Conservation (phyloP, 148 eudicot species). For the Camellia granthamiana region DNA sequence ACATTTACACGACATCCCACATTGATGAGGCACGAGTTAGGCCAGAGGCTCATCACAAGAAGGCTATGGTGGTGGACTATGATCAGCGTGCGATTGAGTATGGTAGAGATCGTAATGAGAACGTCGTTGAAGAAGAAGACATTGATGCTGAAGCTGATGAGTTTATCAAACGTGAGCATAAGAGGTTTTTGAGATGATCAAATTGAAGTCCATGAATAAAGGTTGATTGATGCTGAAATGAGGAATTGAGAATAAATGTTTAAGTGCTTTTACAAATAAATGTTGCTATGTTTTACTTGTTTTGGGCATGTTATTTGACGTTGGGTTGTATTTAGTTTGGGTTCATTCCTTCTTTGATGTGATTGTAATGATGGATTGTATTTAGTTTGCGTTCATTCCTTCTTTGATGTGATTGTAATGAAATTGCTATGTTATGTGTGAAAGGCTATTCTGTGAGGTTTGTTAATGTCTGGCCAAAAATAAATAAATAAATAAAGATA, state of each 20-base stretch:
- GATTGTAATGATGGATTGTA: background rate
- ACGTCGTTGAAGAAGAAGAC: background rate
- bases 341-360: background rate
- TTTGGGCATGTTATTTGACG: background rate
- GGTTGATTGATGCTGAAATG: background rate
- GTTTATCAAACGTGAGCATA: slow-evolving; percentile 28
- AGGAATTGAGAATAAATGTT: background rate
- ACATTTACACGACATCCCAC: background rate
- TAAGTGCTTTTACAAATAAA: background rate
- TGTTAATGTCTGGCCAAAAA: too few species aligned
- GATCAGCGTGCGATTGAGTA: background rate
- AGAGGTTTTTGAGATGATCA: slow-evolving; percentile 29
- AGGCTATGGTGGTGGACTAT: background rate
- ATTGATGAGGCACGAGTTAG: background rate
- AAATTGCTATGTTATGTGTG: too few species aligned
- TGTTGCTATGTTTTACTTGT: background rate
- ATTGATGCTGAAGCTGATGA: slow-evolving; percentile 36
- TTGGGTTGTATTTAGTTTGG: background rate
- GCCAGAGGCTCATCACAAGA: background rate
- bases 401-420: background rate
- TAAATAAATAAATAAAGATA: too few species aligned
- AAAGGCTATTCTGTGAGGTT: too few species aligned
- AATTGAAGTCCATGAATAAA: slow-evolving; percentile 16
- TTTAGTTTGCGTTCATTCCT: background rate
- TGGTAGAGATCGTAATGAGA: background rate